Evolutionary conservation across 257 asterid species (phyloP).

Genomic region (Nicotiana otophora): DNA sequence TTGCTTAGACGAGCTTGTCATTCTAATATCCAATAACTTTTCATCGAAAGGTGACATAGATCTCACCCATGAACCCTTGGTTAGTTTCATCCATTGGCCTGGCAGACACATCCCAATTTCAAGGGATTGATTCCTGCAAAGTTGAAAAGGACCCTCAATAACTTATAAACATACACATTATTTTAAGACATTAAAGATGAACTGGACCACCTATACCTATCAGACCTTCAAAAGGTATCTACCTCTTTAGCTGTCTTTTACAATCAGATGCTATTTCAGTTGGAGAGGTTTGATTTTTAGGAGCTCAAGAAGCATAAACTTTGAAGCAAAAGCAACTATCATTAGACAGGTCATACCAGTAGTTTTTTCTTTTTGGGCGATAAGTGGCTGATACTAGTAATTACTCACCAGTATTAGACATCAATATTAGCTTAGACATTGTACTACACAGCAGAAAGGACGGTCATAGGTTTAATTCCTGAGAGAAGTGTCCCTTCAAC

Average conservation of each 20-base stretch:
- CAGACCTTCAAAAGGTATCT: not conserved
- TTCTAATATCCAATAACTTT: constrained; percentile 68
- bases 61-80: constrained; percentile 58
- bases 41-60: constrained; percentile 89
- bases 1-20: constrained; percentile 41
- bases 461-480: not conserved
- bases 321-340: not conserved
- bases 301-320: not conserved
- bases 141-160: constrained; percentile 6
- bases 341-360: not conserved
- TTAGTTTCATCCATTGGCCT: constrained; percentile 74
- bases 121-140: constrained; percentile 64
- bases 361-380: not conserved
- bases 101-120: constrained; percentile 78
- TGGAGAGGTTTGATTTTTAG: not conserved
- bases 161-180: not conserved
- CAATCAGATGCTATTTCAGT: not conserved
- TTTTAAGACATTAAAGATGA: not conserved
- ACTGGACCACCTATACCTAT: not conserved
- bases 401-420: not conserved
- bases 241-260: not conserved
- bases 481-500: not conserved
- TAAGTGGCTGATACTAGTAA: not conserved
- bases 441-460: not conserved
- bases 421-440: not conserved